Percentiles rank a stretch among this genome's conserved stretches.
phyloP scores from a whole-genome alignment of 164 flowering plant genomes.

The Stephania cephalantha region DNA sequence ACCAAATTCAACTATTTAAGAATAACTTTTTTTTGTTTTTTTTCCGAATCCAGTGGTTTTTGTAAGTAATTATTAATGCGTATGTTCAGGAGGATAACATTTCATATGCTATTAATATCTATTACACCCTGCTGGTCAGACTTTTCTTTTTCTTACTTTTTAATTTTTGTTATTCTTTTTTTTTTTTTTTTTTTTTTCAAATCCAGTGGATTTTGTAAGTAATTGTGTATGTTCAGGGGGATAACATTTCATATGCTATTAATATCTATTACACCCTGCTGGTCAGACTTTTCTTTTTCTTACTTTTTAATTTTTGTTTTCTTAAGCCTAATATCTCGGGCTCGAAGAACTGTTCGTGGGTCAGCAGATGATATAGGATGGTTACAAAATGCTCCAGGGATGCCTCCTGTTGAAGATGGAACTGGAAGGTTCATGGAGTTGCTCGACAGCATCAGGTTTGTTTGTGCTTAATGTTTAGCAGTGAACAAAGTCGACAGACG shows the following conservation, averaged over 20 bases:
- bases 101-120: not conserved
- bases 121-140: not conserved
- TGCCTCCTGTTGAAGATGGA: constrained; percentile 92
- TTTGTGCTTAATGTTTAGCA: not conserved
- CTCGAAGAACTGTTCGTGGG: constrained; percentile 83
- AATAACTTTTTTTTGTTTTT: too few species aligned
- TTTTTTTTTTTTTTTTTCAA: constrained; percentile 1
- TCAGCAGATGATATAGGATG: constrained; percentile 97
- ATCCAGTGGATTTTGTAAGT: too few species aligned
- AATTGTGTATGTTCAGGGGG: not conserved
- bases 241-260: not conserved
- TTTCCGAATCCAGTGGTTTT: too few species aligned
- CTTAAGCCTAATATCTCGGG: constrained; percentile 74
- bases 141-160: not conserved
- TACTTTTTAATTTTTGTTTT: constrained; percentile 1
- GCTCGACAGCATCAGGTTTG: constrained; percentile 49
- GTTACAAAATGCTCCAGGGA: constrained; percentile 58
- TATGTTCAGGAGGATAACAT: not conserved
- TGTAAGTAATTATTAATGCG: too few species aligned
- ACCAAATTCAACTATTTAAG: too few species aligned
- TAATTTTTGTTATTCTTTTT: constrained; percentile 8
- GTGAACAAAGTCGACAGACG: not conserved
- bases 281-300: not conserved
- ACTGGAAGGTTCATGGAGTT: constrained; percentile 65
- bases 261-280: not conserved